Conservation (phyloP, 164 flowering plant species). For the Paratinospora sagittata region DNA sequence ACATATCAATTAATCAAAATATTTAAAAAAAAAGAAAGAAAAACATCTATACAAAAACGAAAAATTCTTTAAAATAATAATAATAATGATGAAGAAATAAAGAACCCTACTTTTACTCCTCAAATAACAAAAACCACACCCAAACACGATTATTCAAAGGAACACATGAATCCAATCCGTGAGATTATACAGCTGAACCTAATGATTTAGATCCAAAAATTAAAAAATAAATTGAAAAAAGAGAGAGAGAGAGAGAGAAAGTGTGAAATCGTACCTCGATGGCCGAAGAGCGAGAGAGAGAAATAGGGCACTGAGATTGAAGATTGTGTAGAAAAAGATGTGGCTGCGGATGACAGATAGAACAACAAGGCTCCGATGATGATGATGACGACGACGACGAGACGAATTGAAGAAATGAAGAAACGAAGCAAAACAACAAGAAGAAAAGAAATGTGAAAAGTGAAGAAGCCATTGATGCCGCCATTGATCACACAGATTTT, state of each 20-base stretch:
- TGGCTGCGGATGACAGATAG: constrained; percentile 22
- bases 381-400: no score
- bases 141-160: background rate
- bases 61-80: background rate
- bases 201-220: background rate
- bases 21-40: no score
- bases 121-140: background rate
- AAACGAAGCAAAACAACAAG: background rate
- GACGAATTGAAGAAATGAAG: constrained; percentile 8
- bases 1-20: no score
- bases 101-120: background rate
- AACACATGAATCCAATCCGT: background rate
- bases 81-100: no score
- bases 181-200: background rate
- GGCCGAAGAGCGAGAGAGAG: constrained; percentile 25
- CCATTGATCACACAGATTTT: constrained; percentile 1
- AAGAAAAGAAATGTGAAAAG: background rate
- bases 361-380: constrained; percentile 16
- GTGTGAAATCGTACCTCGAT: constrained; percentile 34
- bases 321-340: constrained; percentile 17
- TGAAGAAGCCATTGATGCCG: constrained; percentile 7
- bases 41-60: no score
- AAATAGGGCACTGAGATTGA: constrained; percentile 33
- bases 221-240: background rate
- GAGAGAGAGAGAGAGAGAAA: no score